Percentiles rank a stretch among this genome's conserved stretches.
phyloP scores from a whole-genome alignment of 768 basidiomycete genomes.

The Trametes sanguinea region DNA sequence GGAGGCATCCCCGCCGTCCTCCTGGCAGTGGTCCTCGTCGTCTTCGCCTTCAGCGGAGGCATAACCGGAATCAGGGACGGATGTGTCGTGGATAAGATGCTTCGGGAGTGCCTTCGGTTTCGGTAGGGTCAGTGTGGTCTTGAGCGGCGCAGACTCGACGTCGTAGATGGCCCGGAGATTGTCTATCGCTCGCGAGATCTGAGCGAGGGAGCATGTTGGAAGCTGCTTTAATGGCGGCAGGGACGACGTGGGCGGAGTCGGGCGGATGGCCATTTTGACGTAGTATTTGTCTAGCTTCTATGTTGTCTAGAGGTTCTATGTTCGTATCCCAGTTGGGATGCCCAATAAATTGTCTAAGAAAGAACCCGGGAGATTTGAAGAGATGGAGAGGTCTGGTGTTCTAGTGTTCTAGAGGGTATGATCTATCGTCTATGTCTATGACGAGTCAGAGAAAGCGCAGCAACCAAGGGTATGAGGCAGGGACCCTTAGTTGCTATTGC shows the following conservation, averaged over 20 bases:
- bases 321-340: background rate
- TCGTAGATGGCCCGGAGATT: slow-evolving; percentile 57
- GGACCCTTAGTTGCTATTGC: slow-evolving; percentile 52
- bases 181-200: slow-evolving; percentile 43
- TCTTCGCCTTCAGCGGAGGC: slow-evolving; percentile 71
- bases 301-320: background rate
- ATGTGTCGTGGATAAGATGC: slow-evolving; percentile 40
- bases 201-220: slow-evolving; percentile 35
- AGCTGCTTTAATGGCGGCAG: slow-evolving; percentile 61
- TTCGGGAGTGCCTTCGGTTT: slow-evolving; percentile 27
- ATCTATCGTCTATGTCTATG: slow-evolving; percentile 28
- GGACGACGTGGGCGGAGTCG: slow-evolving; percentile 47
- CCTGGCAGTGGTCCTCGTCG: slow-evolving; percentile 33
- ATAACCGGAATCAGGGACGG: slow-evolving; percentile 74
- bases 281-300: background rate
- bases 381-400: slow-evolving; percentile 1
- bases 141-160: slow-evolving; percentile 35
- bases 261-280: slow-evolving; percentile 9
- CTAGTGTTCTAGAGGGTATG: slow-evolving; percentile 32
- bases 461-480: slow-evolving; percentile 40
- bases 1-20: slow-evolving; percentile 30
- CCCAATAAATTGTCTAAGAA: slow-evolving; percentile 10
- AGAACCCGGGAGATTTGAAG: slow-evolving; percentile 6
- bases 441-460: slow-evolving; percentile 21
- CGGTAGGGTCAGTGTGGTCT: slow-evolving; percentile 26